Base-by-base conservation (phyloP, 768 basidiomycete species). In the Auricularia sp. region DNA sequence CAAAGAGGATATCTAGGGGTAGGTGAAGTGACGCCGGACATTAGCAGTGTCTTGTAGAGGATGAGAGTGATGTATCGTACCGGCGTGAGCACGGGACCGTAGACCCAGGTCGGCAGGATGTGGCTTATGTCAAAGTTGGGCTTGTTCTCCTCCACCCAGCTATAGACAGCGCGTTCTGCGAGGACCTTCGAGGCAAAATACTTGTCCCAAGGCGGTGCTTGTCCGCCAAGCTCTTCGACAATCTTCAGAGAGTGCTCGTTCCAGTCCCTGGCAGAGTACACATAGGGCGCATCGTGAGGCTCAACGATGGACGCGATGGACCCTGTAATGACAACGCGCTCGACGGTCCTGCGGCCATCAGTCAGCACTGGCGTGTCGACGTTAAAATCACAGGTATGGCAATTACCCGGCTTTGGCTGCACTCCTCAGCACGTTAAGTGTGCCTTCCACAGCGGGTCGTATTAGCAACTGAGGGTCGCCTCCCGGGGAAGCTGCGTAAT, bases 391-490 rank as follows among this genome's bases (percentile, higher is more conserved):
- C 33, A 18, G 2, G 29, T 29, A 29, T 29, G 29, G 29, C 29
- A 75, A 67, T 13, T 67, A 47, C 6, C 63, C 63, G 3, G 34
- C 16, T 37, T 34, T 62, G 4, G 59, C 64, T 34, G 61, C 59
- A 34, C 70, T 72, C 54, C 72, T 67, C 44, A 77, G 68, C 11
- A 78, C 66, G 21, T 73, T 72, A 2, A 73, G 61, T 5, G 77
- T 77, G 45, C 77, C 77, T 29, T 75, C 67, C 16, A 75, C 70
- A 33, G 77, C 77, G 24, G 76, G 76, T 3, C 61, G 66, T 65
- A 76, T 72, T n/a, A 75, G 68, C 64, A 76, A 75, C 66, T 64
- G 36, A 21, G 66, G 62, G 13, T 64, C 44, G 5, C 11, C 14
- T 24, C 11, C 21, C 3, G 54, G 18, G 13, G 10, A 34, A 10